phyloP scores from a whole-genome alignment of 2,329 filamentous ascomycete species.

The Pseudogymnoascus sp. region DNA sequence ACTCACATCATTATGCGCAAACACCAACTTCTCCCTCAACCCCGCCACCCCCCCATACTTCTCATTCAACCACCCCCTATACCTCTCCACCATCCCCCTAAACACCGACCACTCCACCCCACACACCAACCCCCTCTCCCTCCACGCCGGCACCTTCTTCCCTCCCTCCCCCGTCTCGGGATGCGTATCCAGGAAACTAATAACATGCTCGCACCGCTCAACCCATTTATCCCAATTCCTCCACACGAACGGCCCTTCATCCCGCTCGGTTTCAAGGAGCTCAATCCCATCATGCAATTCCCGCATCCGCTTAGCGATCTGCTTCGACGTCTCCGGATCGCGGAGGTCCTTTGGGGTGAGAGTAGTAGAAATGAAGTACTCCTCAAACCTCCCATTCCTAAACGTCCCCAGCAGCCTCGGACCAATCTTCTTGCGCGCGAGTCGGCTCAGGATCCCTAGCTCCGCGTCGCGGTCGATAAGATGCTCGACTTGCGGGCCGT shows the following conservation, averaged over 20 bases:
- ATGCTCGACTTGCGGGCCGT: constrained; percentile 90
- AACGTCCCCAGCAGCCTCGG: constrained; percentile 88
- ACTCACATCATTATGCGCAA: constrained; percentile 94
- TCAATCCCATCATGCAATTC: constrained; percentile 94
- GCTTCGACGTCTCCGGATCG: constrained; percentile 72
- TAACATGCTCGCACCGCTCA: constrained; percentile 47
- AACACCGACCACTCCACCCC: constrained; percentile 79
- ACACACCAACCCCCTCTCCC: constrained; percentile 65
- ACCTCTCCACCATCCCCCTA: constrained; percentile 64
- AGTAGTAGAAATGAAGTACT: constrained; percentile 80
- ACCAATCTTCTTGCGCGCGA: constrained; percentile 88
- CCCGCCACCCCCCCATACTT: constrained; percentile 60
- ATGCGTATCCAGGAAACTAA: constrained; percentile 47
- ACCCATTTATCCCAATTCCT: constrained; percentile 77
- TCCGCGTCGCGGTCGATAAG: constrained; percentile 91
- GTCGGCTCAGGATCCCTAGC: constrained; percentile 72
- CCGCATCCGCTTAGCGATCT: constrained; percentile 96
- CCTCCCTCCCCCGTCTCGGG: constrained; percentile 35
- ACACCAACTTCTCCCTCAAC: constrained; percentile 70
- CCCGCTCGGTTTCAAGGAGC: constrained; percentile 67
- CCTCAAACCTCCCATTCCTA: constrained; percentile 88
- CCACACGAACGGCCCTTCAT: constrained; percentile 75
- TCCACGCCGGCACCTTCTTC: constrained; percentile 46
- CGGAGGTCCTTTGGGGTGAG: constrained; percentile 71
- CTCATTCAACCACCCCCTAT: constrained; percentile 64